Base-by-base conservation (phyloP, 345 rosid genomes). In the Raphanus sativus region DNA sequence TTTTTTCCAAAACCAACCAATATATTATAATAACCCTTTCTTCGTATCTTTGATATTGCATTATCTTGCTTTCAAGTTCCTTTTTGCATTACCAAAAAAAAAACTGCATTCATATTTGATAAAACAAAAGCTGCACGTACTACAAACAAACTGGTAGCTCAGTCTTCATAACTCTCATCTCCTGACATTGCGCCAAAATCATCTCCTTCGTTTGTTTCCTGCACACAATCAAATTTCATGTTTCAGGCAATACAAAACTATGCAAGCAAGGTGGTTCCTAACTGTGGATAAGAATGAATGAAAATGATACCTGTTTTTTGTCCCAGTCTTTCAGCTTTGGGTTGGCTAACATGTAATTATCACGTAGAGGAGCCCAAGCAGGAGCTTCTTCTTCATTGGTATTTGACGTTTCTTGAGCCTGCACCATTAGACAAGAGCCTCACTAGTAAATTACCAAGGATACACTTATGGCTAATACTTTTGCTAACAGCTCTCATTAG, bases 281-380 rank as follows among this genome's bases (percentile, higher is more conserved):
- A 10, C 36, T 25, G 45, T 25, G 16, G 64, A 69, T 4, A 55
- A n/a, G 72, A 73, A 29, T 17, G 72, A 73, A 29, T 17, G 54
- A 48, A 52, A 5, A 13, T 16, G 75, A 78, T 84, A 92, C 99
- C 83, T 79, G 88, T 87, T 84, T 81, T 74, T 91, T 95, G 75
- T 95, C 99, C 99, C 99, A 91, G 74, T 89, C 86, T 80, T 89
- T 95, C 67, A 95, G 82, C 87, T 88, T 89, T 21, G 93, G 87
- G 81, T 79, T 95, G 29, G 96, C 89, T 64, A 95, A 79, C 98
- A 95, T 92, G 86, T 84, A 95, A 75, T 89, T 95, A 63, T 95
- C 98, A 8, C 92, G 89, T 56, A 95, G 79, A 52, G 99, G 98
- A 77, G 99, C 98, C 99, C 99, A 95, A 4, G 87, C 89, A 29